A percentile compares a stretch with the other conserved stretches of the same genome.
phyloP scores from a whole-genome alignment of 495 filamentous ascomycete species.

The Podospora pseudoanserina region DNA sequence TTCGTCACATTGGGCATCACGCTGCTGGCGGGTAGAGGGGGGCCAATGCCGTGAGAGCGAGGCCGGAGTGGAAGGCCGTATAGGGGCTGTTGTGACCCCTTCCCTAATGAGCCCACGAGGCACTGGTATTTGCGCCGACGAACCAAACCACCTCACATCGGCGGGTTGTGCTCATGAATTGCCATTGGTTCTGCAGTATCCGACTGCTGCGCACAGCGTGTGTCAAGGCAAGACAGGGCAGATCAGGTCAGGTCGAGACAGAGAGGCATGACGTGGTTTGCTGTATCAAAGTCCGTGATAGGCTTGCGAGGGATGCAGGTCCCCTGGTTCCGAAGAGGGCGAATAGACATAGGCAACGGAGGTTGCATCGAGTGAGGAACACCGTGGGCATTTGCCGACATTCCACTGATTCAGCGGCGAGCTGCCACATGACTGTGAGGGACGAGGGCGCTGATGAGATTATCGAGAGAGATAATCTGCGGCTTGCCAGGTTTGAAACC shows the following conservation, averaged over 20 bases:
- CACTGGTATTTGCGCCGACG: background rate
- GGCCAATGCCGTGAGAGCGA: background rate
- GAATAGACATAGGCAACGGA: background rate
- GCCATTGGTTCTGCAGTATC: background rate
- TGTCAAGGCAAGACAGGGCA: background rate
- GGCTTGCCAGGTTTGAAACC: conserved; percentile 12
- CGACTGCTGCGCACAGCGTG: background rate
- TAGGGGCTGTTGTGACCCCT: background rate
- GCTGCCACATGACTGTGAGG: background rate
- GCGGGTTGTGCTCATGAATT: background rate
- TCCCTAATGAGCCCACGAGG: background rate
- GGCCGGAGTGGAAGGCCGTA: background rate
- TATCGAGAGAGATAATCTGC: conserved; percentile 4
- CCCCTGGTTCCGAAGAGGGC: background rate
- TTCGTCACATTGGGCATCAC: conserved; percentile 11
- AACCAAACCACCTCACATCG: background rate
- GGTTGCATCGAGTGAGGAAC: background rate
- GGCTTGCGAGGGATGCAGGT: background rate
- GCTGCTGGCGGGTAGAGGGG: background rate
- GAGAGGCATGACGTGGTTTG: background rate
- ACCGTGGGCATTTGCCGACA: background rate
- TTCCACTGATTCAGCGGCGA: background rate
- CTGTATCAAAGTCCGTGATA: background rate
- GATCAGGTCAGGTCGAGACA: background rate
- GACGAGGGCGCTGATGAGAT: conserved; percentile 4